These are phyloP conservation scores for Bidens hawaiensis DNA, from an alignment of 140 eudicot species.

Conservation along the genomic window DNA sequence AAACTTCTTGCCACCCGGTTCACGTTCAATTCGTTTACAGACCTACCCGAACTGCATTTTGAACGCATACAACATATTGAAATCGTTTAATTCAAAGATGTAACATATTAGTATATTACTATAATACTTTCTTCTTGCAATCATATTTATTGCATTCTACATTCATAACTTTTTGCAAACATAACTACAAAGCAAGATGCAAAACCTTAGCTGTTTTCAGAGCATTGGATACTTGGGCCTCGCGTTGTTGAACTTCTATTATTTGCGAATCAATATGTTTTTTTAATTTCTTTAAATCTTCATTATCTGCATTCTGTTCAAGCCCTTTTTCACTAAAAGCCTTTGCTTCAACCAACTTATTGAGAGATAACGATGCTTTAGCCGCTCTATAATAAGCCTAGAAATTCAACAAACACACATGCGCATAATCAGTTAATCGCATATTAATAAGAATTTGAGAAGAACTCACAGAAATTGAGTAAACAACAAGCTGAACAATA, in stretches of 20 bases:
- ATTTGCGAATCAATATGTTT: conserved; percentile 46
- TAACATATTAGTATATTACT: neutral
- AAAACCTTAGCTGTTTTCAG: conserved; percentile 61
- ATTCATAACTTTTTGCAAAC: neutral
- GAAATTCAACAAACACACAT: neutral
- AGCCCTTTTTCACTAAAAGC: conserved; percentile 74
- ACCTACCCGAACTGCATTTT: no score
- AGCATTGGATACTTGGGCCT: conserved; percentile 70
- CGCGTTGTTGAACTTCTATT: conserved; percentile 47
- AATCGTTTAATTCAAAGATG: neutral
- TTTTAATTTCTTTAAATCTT: conserved; percentile 64
- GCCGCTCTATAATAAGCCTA: conserved; percentile 87
- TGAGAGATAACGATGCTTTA: conserved; percentile 74
- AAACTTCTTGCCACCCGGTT: no score
- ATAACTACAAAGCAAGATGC: neutral
- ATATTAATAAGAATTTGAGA: neutral
- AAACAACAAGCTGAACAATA: neutral
- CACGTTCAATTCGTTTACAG: no score
- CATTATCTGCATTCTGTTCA: conserved; percentile 54
- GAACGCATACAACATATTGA: neutral
- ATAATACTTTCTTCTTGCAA: neutral
- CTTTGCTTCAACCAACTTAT: conserved; percentile 65
- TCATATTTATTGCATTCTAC: neutral
- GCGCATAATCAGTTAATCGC: neutral
- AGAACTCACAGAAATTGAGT: neutral